These are phyloP conservation scores for Verticillium alfalfae DNA, from an alignment of 2,329 filamentous ascomycete genomes.

Conservation along the genomic window DNA sequence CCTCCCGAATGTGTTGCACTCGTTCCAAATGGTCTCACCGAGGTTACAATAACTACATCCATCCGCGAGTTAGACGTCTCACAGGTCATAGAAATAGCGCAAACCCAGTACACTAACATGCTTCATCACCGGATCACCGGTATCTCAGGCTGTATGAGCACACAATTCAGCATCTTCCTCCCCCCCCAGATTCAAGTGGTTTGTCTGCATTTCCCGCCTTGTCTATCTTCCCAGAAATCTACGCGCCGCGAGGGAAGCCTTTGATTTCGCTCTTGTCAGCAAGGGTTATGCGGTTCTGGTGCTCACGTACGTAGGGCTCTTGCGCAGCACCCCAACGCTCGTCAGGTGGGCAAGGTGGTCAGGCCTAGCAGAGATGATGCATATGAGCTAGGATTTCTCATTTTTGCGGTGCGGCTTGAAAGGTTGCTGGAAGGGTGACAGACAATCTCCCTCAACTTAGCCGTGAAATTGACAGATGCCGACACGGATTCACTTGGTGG, in stretches of 20 bases:
- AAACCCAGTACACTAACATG: constrained; percentile 2
- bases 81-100: constrained; percentile 9
- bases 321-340: constrained; percentile 1
- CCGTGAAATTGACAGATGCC: too few relatives aligned
- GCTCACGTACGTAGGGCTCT: constrained; percentile 8
- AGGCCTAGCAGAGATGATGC: constrained; percentile 1
- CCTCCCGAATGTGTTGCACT: too few relatives aligned
- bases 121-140: constrained; percentile 11
- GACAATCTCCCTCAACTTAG: too few relatives aligned
- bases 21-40: too few relatives aligned
- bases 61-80: constrained; percentile 1
- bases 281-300: constrained; percentile 12
- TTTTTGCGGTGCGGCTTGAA: too few relatives aligned
- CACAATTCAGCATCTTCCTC: constrained; percentile 16
- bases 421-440: too few relatives aligned
- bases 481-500: too few relatives aligned
- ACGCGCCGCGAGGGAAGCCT: neutral
- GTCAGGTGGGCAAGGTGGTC: constrained; percentile 5
- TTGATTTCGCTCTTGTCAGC: constrained; percentile 13
- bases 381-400: too few relatives aligned
- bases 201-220: constrained; percentile 13
- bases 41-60: too few relatives aligned
- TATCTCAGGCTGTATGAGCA: constrained; percentile 10
- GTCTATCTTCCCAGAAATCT: constrained; percentile 11
- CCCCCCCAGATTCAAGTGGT: constrained; percentile 9